phyloP scores from a whole-genome alignment of 2,329 filamentous ascomycete genomes.

The Colletotrichum lini region DNA sequence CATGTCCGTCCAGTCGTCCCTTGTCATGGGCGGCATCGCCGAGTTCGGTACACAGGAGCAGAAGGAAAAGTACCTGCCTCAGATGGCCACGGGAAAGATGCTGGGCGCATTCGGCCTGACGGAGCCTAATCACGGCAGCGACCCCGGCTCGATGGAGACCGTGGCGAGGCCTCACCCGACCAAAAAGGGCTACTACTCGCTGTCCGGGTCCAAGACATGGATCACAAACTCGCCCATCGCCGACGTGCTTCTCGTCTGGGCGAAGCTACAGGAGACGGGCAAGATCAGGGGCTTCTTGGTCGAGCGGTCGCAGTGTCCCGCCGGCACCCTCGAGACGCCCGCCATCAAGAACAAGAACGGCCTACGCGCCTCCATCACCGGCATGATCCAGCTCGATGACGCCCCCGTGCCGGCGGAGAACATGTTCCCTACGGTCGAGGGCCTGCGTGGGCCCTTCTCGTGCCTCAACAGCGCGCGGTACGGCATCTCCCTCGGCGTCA shows the following conservation, averaged over 20 bases:
- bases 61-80: conserved; percentile 86
- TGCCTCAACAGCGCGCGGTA: conserved; percentile 95
- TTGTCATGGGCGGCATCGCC: conserved; percentile 94
- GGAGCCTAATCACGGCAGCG: conserved; percentile 93
- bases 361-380: conserved; percentile 91
- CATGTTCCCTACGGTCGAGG: conserved; percentile 94
- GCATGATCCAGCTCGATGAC: conserved; percentile 96
- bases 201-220: conserved; percentile 92
- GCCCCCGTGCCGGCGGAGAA: conserved; percentile 91
- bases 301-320: conserved; percentile 86
- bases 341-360: conserved; percentile 96
- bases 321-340: conserved; percentile 92
- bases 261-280: conserved; percentile 89
- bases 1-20: conserved; percentile 92
- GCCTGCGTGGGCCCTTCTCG: conserved; percentile 89
- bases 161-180: conserved; percentile 86
- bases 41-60: conserved; percentile 90
- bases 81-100: conserved; percentile 85
- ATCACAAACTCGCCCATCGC: conserved; percentile 95
- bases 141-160: conserved; percentile 93
- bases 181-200: conserved; percentile 84
- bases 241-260: conserved; percentile 90
- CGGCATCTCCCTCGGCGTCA: conserved; percentile 93
- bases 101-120: conserved; percentile 91
- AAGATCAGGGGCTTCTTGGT: conserved; percentile 96